Evolutionary conservation across 331 rosid genomes (phyloP), one percentile per base, ranked within the genome.

Genomic region (Stylosanthes scabra): DNA sequence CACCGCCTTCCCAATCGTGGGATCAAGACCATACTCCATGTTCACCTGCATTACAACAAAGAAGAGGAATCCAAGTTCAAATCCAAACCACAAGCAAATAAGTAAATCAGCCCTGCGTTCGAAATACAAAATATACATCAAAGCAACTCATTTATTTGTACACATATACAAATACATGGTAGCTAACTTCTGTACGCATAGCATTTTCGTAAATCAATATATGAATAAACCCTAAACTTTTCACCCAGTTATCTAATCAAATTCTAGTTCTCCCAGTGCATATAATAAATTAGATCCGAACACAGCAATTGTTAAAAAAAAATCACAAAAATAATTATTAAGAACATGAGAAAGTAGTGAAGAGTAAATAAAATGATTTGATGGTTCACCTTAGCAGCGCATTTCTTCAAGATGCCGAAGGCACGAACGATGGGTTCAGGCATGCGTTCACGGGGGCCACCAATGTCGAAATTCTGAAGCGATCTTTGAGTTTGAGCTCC

Each of bases 401-500:
- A 92, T 78, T 87, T 92, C 56, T 95, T 95, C 54, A 92, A 94
- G 63, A 87, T 72, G 42, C 98, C 99, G 61, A 95, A 95, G 56
- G 99, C 97, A 13, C 96, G 98, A 82, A 95, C 70, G 11, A 95
- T 92, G 1, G 99, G 98, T 62, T 88, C 99, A 8, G 98, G 99
- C 99, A 95, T 95, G 63, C 97, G 93, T 80, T 95, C 99, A 0
- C 99, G 96, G 41, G 85, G 88, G 58, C 99, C 99, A 25, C 99
- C 99, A 59, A 95, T 95, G 37, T 95, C 99, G 63, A 95, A 95
- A 78, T 92, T 95, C 75, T 87, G 99, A 83, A 95, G 70, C 59
- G 97, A 95, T 76, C 99, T 79, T 61, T 95, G 99, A 64, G 98
- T 95, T 66, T 95, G 99, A 34, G 99, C 98, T 7, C 99, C 98